Evolutionary conservation across 495 filamentous ascomycete genomes (phyloP).

Genomic region (Penicillium manginii): DNA sequence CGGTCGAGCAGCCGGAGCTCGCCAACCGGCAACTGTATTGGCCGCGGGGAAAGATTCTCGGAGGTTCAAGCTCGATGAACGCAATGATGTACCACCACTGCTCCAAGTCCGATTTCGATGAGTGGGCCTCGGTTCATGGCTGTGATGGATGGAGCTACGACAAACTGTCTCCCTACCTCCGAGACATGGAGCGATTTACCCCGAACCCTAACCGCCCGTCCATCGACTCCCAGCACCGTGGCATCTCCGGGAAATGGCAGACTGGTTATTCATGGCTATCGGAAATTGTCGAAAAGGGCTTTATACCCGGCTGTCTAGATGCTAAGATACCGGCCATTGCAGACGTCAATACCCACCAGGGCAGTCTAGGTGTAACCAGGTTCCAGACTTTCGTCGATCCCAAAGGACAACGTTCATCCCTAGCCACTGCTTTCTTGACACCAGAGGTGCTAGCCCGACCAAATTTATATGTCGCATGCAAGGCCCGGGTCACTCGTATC

Average conservation of each 20-base stretch:
- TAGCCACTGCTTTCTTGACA: slow-evolving; percentile 26
- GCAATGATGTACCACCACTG: slow-evolving; percentile 32
- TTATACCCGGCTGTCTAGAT: slow-evolving; percentile 25
- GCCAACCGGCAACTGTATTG: slow-evolving; percentile 23
- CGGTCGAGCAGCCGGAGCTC: slow-evolving; percentile 22
- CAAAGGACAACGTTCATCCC: slow-evolving; percentile 26
- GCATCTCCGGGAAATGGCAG: slow-evolving; percentile 19
- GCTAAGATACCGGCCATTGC: slow-evolving; percentile 16
- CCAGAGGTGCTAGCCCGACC: slow-evolving; percentile 21
- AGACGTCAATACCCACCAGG: slow-evolving; percentile 22
- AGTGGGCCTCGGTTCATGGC: slow-evolving; percentile 22
- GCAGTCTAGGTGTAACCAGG: slow-evolving; percentile 22
- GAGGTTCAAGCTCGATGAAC: slow-evolving; percentile 25
- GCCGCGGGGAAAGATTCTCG: slow-evolving; percentile 26
- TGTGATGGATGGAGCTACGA: slow-evolving; percentile 26
- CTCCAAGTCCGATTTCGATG: slow-evolving; percentile 25
- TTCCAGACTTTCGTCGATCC: slow-evolving; percentile 29
- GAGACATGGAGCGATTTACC: slow-evolving; percentile 27
- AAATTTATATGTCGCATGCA: slow-evolving; percentile 24
- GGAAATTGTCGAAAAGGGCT: slow-evolving; percentile 27
- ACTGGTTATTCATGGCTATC: slow-evolving; percentile 27
- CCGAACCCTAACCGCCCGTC: slow-evolving; percentile 18
- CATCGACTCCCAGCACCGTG: slow-evolving; percentile 20
- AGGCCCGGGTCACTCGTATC: slow-evolving; percentile 21
- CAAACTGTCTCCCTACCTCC: slow-evolving; percentile 19